Percentiles rank a stretch among this genome's conserved stretches.
These are phyloP conservation scores for Clarireedia hainanense DNA, from an alignment of 2,329 filamentous ascomycete species.

Conservation along the genomic window DNA sequence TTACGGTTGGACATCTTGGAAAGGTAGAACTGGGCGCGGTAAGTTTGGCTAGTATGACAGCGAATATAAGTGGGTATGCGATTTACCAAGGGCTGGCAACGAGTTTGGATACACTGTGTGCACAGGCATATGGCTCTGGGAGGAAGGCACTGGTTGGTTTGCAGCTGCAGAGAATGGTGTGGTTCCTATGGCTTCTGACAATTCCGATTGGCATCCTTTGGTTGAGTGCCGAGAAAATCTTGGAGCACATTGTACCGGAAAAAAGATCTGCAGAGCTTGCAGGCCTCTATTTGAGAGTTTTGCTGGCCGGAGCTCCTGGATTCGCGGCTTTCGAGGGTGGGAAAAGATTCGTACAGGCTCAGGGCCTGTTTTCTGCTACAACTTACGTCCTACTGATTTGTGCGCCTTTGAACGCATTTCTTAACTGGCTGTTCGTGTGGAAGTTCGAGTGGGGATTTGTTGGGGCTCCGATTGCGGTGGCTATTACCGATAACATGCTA, in stretches of 20 bases:
- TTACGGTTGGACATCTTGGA: constrained; percentile 69
- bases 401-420: constrained; percentile 66
- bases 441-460: constrained; percentile 61
- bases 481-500: constrained; percentile 67
- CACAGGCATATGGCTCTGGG: constrained; percentile 89
- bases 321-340: constrained; percentile 69
- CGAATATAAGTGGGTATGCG: constrained; percentile 69
- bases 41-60: constrained; percentile 67
- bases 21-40: constrained; percentile 62
- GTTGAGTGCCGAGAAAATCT: constrained; percentile 58
- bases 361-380: constrained; percentile 73
- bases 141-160: constrained; percentile 81
- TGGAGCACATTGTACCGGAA: constrained; percentile 63
- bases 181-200: constrained; percentile 64
- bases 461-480: constrained; percentile 72
- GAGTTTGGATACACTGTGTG: constrained; percentile 83
- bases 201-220: constrained; percentile 67
- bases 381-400: constrained; percentile 70
- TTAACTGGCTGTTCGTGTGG: constrained; percentile 79
- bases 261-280: constrained; percentile 62
- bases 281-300: constrained; percentile 63
- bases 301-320: constrained; percentile 64
- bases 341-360: constrained; percentile 76
- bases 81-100: constrained; percentile 82
- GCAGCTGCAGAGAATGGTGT: constrained; percentile 75